Percentiles rank a stretch among this genome's conserved stretches.
Conservation (phyloP, 352 stramenopile species). For the Pythium phragmitis region DNA sequence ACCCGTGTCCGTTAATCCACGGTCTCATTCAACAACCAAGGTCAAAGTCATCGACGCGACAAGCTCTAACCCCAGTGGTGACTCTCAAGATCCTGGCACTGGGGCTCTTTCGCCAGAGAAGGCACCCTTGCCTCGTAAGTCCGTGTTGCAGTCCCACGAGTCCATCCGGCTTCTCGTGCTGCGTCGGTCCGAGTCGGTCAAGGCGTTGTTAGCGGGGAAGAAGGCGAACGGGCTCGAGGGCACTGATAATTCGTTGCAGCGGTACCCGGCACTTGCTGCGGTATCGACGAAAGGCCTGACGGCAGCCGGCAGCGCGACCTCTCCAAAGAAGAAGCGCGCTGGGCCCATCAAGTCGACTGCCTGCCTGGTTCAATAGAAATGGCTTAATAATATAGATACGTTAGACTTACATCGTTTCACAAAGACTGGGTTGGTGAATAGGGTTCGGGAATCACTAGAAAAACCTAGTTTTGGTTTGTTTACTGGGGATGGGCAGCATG, state of each 20-base stretch:
- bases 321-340: background rate
- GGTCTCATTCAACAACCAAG: background rate
- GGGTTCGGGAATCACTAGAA: conserved; percentile 6
- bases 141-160: conserved; percentile 38
- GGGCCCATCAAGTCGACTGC: conserved; percentile 7
- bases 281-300: background rate
- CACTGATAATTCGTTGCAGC: background rate
- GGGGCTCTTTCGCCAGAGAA: background rate
- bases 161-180: conserved; percentile 35
- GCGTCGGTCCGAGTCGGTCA: conserved; percentile 18
- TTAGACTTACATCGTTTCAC: background rate
- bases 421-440: background rate
- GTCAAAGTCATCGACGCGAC: background rate
- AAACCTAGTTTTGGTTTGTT: conserved; percentile 24
- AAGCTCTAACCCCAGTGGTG: background rate
- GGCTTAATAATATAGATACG: background rate
- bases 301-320: background rate
- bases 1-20: background rate
- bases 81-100: background rate
- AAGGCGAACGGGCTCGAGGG: conserved; percentile 2
- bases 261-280: background rate
- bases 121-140: conserved; percentile 26
- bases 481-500: conserved; percentile 1
- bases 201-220: conserved; percentile 9
- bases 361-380: conserved; percentile 11